A percentile compares a stretch with the other conserved stretches of the same genome.
phyloP scores from a whole-genome alignment of 176 grass and related monocot genomes.

The Canna indica region DNA sequence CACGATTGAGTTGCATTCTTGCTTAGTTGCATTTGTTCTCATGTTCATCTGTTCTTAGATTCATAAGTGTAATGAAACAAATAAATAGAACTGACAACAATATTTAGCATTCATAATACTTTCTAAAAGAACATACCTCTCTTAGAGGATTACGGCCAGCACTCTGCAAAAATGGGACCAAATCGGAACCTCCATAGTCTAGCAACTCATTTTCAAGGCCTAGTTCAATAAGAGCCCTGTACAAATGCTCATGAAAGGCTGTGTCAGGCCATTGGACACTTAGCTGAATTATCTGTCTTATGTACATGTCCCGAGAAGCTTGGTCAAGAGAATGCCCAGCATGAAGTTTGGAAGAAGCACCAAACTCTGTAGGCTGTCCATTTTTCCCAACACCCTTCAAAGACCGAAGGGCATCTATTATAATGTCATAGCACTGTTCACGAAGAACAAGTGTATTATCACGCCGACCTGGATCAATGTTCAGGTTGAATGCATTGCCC shows the following conservation, averaged over 20 bases:
- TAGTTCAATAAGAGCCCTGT: conserved; percentile 68
- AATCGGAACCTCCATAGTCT: conserved; percentile 88
- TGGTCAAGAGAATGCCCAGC: conserved; percentile 46
- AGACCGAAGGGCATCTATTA: conserved; percentile 66
- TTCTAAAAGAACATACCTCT: conserved; percentile 29
- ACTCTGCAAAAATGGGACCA: conserved; percentile 86
- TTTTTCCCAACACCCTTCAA: conserved; percentile 47
- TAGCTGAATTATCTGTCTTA: conserved; percentile 80
- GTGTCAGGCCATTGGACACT: conserved; percentile 75
- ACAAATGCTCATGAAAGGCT: conserved; percentile 79
- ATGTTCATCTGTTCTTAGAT: not conserved
- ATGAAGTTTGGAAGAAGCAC: conserved; percentile 17
- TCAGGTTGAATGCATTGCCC: conserved; percentile 37
- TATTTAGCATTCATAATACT: not conserved
- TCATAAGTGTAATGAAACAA: not conserved
- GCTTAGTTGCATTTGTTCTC: not conserved
- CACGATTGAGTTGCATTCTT: too few relatives aligned
- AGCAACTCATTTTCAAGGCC: conserved; percentile 91
- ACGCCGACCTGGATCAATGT: conserved; percentile 45
- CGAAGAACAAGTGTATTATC: conserved; percentile 38
- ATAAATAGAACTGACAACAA: not conserved
- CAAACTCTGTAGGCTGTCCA: conserved; percentile 27
- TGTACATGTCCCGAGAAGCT: conserved; percentile 70
- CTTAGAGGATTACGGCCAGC: conserved; percentile 54
- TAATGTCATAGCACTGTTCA: conserved; percentile 80